These are phyloP conservation scores for Saturnispora hagleri DNA, from an alignment of 805 yeast species.

Conservation along the genomic window DNA sequence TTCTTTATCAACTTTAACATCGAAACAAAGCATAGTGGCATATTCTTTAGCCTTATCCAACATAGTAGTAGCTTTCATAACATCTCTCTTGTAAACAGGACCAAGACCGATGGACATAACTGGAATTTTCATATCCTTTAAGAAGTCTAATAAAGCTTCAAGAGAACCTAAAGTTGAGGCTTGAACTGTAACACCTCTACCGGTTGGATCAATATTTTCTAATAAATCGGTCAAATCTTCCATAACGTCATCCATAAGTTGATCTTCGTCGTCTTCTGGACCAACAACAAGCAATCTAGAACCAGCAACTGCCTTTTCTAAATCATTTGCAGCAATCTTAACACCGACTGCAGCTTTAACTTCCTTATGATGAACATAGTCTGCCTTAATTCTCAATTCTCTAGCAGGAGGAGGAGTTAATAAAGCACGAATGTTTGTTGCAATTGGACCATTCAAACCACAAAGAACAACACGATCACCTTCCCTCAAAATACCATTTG, in stretches of 20 bases:
- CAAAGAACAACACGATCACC: conserved; percentile 94
- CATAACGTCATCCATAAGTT: conserved; percentile 96
- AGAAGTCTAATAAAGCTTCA: conserved; percentile 93
- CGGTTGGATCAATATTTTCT: conserved; percentile 90
- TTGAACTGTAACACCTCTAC: conserved; percentile 97
- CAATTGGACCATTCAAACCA: conserved; percentile 98
- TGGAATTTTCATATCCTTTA: conserved; percentile 97
- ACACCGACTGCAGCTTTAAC: conserved; percentile 99
- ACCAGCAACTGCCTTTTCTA: conserved; percentile 99
- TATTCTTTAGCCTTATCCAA: conserved; percentile 90
- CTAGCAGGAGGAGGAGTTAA: conserved; percentile 96
- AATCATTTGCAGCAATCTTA: conserved; percentile 93
- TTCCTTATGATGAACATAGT: conserved; percentile 91
- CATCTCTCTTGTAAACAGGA: conserved; percentile 96
- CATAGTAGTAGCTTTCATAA: conserved; percentile 96
- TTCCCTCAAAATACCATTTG: conserved; percentile 92
- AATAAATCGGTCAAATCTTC: conserved; percentile 91
- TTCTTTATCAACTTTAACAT: conserved; percentile 93
- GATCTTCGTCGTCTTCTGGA: conserved; percentile 96
- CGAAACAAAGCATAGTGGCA: conserved; percentile 98
- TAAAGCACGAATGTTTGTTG: conserved; percentile 89
- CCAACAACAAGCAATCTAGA: conserved; percentile 92
- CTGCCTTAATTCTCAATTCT: conserved; percentile 94
- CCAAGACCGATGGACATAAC: conserved; percentile 98
- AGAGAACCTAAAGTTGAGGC: conserved; percentile 97